Conservation (phyloP, 176 grass and related monocot genomes). For the Phragmites australis region DNA sequence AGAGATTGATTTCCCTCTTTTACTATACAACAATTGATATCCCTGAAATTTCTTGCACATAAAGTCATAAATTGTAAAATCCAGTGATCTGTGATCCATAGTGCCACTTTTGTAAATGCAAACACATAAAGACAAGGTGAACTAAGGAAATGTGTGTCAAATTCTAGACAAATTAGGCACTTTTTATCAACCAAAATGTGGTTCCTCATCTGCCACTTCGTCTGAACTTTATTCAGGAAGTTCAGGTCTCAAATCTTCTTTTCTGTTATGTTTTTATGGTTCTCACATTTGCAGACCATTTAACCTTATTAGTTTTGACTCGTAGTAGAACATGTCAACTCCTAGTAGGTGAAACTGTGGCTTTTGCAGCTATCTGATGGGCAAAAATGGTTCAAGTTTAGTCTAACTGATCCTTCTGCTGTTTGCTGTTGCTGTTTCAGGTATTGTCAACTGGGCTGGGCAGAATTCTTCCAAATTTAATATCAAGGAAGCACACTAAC, state of each 20-base stretch:
- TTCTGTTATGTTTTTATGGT: background rate
- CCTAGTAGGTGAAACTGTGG: slow-evolving; percentile 48
- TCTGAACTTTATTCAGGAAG: slow-evolving; percentile 11
- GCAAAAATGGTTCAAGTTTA: background rate
- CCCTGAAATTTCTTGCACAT: background rate
- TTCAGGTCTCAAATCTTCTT: background rate
- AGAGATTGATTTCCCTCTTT: too few relatives aligned
- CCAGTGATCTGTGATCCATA: too few relatives aligned
- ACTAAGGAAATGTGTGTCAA: background rate
- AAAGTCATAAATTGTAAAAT: too few relatives aligned
- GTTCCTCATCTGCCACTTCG: background rate
- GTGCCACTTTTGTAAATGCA: background rate
- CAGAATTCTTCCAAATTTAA: slow-evolving; percentile 87
- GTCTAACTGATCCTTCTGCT: background rate
- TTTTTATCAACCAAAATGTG: background rate
- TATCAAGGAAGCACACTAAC: slow-evolving; percentile 98
- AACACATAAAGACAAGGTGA: background rate
- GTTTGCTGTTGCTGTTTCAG: slow-evolving; percentile 30
- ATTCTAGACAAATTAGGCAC: background rate
- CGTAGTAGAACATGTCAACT: too few relatives aligned
- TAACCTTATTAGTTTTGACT: too few relatives aligned
- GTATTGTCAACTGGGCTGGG: slow-evolving; percentile 87
- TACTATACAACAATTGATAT: too few relatives aligned
- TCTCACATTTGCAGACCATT: background rate
- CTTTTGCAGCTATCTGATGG: background rate